A percentile compares a stretch with the other conserved stretches of the same genome.
These are phyloP conservation scores for Diaporthe australafricana DNA, from an alignment of 2,329 filamentous ascomycete genomes.

Conservation along the genomic window DNA sequence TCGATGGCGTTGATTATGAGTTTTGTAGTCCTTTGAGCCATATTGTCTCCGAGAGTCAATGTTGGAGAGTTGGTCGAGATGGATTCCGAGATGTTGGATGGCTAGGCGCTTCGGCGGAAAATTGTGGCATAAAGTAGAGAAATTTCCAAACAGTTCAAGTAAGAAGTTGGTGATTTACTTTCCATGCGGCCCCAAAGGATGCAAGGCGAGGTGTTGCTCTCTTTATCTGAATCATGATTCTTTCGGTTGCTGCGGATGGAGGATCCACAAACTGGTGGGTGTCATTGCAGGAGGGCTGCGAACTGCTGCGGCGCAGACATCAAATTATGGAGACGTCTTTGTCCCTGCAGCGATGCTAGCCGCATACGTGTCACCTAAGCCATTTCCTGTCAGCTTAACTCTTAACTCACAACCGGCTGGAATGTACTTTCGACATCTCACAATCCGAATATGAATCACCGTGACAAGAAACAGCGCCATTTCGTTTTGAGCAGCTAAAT, in stretches of 20 bases:
- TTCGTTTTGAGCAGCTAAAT: neutral
- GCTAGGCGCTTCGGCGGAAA: neutral
- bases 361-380: neutral
- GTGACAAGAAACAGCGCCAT: neutral
- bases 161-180: neutral
- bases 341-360: conserved; percentile 8
- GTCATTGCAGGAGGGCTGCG: neutral
- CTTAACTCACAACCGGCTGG: neutral
- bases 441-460: neutral
- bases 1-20: conserved; percentile 15
- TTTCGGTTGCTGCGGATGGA: conserved; percentile 3
- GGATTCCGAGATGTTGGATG: neutral
- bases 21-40: neutral
- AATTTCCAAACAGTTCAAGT: too few relatives aligned
- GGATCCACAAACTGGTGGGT: neutral
- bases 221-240: neutral
- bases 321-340: neutral
- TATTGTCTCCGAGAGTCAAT: neutral
- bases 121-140: neutral
- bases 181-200: too few relatives aligned
- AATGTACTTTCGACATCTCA: neutral
- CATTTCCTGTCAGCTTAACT: conserved; percentile 12
- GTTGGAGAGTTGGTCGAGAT: neutral
- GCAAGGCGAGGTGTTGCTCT: neutral
- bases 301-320: conserved; percentile 8